A percentile compares a stretch with the other conserved stretches of the same genome.
phyloP scores from a whole-genome alignment of 495 filamentous ascomycete species.

The Penicillium canariense region DNA sequence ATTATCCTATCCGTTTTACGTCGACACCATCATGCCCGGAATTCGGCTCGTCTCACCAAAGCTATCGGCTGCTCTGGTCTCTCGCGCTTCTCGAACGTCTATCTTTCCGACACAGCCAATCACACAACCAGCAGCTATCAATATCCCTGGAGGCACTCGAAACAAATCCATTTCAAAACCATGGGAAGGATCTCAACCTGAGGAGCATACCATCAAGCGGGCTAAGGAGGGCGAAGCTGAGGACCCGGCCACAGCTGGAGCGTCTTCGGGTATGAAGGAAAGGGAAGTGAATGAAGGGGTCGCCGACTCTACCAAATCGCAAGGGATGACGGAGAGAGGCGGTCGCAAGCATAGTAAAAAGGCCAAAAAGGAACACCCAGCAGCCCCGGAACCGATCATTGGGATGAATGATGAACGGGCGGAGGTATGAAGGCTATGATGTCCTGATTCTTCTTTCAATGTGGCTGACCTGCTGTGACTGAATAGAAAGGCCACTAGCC shows the following conservation, averaged over 20 bases:
- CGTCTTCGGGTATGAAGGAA: constrained; percentile 39
- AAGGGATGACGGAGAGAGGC: constrained; percentile 46
- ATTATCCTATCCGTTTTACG: neutral
- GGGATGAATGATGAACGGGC: constrained; percentile 72
- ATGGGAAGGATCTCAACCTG: constrained; percentile 32
- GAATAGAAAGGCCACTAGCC: constrained; percentile 29
- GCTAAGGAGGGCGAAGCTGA: constrained; percentile 42
- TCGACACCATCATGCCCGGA: neutral
- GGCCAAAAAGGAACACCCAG: constrained; percentile 62
- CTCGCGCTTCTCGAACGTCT: constrained; percentile 1
- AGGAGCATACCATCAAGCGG: constrained; percentile 37
- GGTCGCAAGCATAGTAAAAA: constrained; percentile 42
- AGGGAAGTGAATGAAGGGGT: constrained; percentile 32
- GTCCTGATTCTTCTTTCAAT: no score
- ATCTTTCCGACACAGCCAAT: constrained; percentile 18
- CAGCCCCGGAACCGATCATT: constrained; percentile 62
- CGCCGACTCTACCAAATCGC: constrained; percentile 37
- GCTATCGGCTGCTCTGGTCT: neutral
- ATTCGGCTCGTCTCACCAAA: neutral
- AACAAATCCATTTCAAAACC: constrained; percentile 23
- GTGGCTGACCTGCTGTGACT: constrained; percentile 8
- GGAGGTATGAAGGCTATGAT: no score
- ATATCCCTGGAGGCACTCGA: constrained; percentile 9
- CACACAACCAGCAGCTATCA: constrained; percentile 12
- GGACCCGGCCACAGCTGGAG: constrained; percentile 37